Evolutionary conservation across 495 filamentous ascomycete genomes (phyloP), one percentile per base, ranked within the genome.

Genomic region (Beverwykella pulmonaria): DNA sequence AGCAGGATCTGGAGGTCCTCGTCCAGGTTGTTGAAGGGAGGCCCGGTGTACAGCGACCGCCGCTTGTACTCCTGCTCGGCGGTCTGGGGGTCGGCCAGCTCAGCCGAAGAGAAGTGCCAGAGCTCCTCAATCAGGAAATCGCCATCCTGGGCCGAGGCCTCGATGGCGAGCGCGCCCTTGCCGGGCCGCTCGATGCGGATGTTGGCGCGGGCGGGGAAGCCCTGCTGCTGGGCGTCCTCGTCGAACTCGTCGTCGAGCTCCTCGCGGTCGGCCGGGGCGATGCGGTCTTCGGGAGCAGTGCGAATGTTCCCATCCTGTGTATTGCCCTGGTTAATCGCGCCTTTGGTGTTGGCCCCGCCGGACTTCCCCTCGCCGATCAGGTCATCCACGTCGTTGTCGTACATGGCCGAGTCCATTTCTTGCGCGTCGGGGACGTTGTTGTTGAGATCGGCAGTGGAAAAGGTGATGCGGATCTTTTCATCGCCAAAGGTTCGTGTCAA

Each of bases 401-500:
- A 79, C 78, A 75, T 77, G 67, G 75, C 71, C 17, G 65, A 56
- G 56, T 78, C 67, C 58, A 78, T 65, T 67, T 87, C 83, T 5
- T 67, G 53, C 15, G n/a, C 30, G 69, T 84, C 83, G 34, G 73
- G 76, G 34, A 80, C 81, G 39, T 87, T 80, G 23, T 83, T 80
- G 70, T 89, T 87, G 49, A 99, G 84, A 76, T 97, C 95, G 69
- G 90, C 87, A 75, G 97, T 92, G 68, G 92, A 94, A 83, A 98
- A 98, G 67, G 87, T 87, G 67, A 98, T 85, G 61, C 87, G 88
- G 81, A 99, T 96, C 91, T 85, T 90, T 81, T 99, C 94, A 73
- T 93, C 87, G 73, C 89, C 90, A 65, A 90, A 93, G 72, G 86
- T 89, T 72, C 92, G 89, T 49, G 84, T 88, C 63, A 99, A 82